These are phyloP conservation scores for Wickerhamomyces subpelliculosus DNA, from an alignment of 805 yeast genomes.

Conservation along the genomic window DNA sequence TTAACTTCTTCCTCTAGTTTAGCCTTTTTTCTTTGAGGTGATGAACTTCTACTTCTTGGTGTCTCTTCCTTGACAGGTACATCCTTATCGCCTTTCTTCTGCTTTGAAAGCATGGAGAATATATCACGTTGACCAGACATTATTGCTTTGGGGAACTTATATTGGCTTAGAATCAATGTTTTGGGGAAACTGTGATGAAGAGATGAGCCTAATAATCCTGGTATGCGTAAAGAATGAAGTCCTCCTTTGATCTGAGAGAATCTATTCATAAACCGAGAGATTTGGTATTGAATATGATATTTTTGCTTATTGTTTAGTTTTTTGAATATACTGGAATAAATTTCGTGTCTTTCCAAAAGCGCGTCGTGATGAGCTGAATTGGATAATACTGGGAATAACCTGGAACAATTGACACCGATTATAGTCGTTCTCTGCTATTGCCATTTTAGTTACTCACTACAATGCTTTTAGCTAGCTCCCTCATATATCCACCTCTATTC, in stretches of 20 bases:
- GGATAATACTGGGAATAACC: too few relatives aligned
- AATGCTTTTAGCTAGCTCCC: too few relatives aligned
- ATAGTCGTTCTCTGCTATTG: too few relatives aligned
- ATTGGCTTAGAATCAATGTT: too few relatives aligned
- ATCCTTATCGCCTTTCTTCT: constrained; percentile 1
- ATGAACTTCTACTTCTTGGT: neutral
- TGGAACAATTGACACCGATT: too few relatives aligned
- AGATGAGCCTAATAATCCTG: neutral
- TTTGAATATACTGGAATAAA: neutral
- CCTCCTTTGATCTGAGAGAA: neutral
- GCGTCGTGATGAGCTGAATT: neutral
- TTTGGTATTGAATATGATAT: too few relatives aligned
- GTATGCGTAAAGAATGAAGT: too few relatives aligned
- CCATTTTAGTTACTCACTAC: too few relatives aligned
- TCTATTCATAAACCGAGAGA: neutral
- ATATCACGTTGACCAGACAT: constrained; percentile 19
- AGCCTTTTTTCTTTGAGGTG: neutral
- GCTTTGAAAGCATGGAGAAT: constrained; percentile 17
- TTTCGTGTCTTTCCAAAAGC: neutral
- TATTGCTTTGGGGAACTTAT: constrained; percentile 2
- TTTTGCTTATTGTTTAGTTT: neutral
- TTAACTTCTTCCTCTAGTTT: too few relatives aligned
- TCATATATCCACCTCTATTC: too few relatives aligned
- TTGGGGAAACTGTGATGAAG: too few relatives aligned
- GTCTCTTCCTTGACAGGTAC: neutral